Evolutionary conservation across 2,329 filamentous ascomycete genomes (phyloP), one percentile per base, ranked within the genome.

Genomic region (Trichoderma arundinaceum): DNA sequence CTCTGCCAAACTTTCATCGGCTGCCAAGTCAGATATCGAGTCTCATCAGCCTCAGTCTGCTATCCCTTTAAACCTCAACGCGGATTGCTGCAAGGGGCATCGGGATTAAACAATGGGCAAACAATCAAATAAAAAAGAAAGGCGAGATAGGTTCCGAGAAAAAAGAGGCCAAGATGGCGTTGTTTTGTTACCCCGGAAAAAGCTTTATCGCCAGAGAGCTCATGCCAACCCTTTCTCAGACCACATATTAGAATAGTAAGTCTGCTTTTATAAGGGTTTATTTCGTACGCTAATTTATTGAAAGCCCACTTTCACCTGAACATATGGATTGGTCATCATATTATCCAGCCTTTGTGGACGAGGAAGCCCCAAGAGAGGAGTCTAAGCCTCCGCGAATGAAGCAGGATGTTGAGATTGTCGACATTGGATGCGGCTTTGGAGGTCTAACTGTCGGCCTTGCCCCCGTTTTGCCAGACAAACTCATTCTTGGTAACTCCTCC

Each of bases 191-290:
- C 95, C 95, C 9, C 90, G 92, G 79, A 99, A 99, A 84, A 94
- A 91, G 81, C 97, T 95, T 81, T 99, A 97, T 78, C 88, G 95
- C 64, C 95, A 99, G 79, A 87, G 95, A 77, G 95, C 95, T 43
- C 95, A 99, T 80, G 95, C 95, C 69, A 99, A 99, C 81, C 94
- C 94, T 7, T 99, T 99, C 80, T 97, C 94, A 2, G 95, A 99
- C 74, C 95, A 99, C 81, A 83, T 87, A 66, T 83, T 99, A 75
- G 84, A 85, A 73, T 99, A 99, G 95, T 96, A 86, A 66, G 70
- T 66, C 41, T 73, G 12, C 35, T 1, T 58, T 38, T 7, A 12
- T 13, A 19, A 19, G 32, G 8, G 7, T 22, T 38, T 22, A 54
- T 28, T 33, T 46, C 48, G 1, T 35, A 1, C 32, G 5, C 53